These are phyloP conservation scores for Sporisorium sorghi DNA, from an alignment of 1,284 basidiomycete genomes.

Conservation along the genomic window DNA sequence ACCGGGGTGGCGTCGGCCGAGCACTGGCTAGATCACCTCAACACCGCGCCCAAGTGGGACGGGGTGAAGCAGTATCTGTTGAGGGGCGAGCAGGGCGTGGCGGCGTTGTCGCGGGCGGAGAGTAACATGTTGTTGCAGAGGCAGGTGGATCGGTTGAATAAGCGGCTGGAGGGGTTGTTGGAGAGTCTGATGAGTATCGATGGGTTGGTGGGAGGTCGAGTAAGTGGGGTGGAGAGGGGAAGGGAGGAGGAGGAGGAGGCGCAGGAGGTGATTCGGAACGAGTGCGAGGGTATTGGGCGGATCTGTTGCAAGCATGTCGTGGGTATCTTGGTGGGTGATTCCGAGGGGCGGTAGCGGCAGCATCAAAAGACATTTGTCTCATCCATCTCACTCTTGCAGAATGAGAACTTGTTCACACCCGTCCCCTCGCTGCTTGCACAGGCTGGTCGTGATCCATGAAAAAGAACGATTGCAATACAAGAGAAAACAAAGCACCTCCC, in stretches of 20 bases:
- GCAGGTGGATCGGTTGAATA: conserved; percentile 16
- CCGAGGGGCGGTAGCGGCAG: neutral
- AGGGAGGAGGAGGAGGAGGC: neutral
- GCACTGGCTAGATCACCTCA: conserved; percentile 21
- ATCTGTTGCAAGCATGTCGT: conserved; percentile 49
- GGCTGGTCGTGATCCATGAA: neutral
- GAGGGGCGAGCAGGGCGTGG: neutral
- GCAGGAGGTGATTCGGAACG: conserved; percentile 14
- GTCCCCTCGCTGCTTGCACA: too few species aligned
- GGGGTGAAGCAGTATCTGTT: conserved; percentile 5
- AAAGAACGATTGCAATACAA: neutral
- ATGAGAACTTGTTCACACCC: too few species aligned
- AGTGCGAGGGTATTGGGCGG: conserved; percentile 24
- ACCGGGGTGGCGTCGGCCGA: neutral
- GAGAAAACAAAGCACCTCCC: too few species aligned
- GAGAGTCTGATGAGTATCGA: conserved; percentile 26
- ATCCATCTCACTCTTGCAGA: too few species aligned
- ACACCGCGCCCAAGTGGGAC: conserved; percentile 2
- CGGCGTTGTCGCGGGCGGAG: conserved; percentile 5
- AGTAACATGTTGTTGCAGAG: conserved; percentile 8
- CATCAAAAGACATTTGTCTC: neutral
- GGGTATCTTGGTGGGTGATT: conserved; percentile 20
- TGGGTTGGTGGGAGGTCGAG: conserved; percentile 7
- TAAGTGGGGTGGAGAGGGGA: too few species aligned
- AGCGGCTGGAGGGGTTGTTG: conserved; percentile 22